Base-by-base conservation (phyloP, 2,329 filamentous ascomycete species). In the Pestalotiopsis sp. region DNA sequence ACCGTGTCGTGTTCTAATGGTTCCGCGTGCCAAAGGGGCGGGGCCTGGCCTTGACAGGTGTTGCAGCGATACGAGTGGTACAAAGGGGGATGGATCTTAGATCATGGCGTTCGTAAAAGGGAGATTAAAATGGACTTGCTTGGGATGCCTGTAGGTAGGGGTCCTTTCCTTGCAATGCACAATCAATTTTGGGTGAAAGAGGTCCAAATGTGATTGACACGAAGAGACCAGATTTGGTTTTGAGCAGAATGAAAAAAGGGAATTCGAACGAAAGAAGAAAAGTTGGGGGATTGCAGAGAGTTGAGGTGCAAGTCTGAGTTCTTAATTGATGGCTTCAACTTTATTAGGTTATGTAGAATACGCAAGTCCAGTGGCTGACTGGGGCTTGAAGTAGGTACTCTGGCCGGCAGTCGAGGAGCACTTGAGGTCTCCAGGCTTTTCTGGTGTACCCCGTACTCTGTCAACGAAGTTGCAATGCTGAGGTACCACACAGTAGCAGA, bases 101-200 rank as follows among this genome's bases (percentile, higher is more conserved):
- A 25, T 64, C 61, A 64, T 64, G 61, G 61, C 61, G 38, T 52
- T 64, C 61, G 61, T 64, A 64, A 64, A 64, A 64, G 61, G 40
- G 61, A 64, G 61, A 64, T 64, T 64, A 64, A 52, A 62, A 40
- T 62, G 31, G 13, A 20, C 59, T 62, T 25, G 13, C 57, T n/a
- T 23, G 31, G 23, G 14, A n/a, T 27, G 59, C 36, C 27, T 36
- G 25, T 59, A 45, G 57, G 57, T 59, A 59, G 27, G 27, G 23
- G 57, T 59, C 27, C 57, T 14, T 25, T 4, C 23, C 17, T n/a
- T 52, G 45, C 45, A 52, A 52, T 52, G 45, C 45, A 52, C 45
- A 36, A 52, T 52, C 41, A n/a, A 23, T n/a, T 52, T 17, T 52
- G 45, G 20, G 45, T 45, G 41, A 17, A 17, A 45, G 41, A 17